Percentiles rank a stretch among this genome's conserved stretches.
These are phyloP conservation scores for Rhamnella rubrinervis DNA, from an alignment of 331 rosid genomes.

Conservation along the genomic window DNA sequence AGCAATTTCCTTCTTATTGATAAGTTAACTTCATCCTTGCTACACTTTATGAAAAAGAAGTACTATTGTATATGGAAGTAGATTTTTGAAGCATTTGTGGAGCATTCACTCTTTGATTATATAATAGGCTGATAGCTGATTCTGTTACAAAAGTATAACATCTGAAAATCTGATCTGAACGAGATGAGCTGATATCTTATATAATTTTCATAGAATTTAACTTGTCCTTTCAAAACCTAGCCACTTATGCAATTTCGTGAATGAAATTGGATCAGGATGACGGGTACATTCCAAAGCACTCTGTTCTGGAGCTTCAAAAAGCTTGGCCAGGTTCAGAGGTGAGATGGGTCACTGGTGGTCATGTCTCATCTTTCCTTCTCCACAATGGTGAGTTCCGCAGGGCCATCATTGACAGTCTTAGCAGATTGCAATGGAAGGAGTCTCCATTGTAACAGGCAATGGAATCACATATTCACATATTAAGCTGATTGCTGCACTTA, in stretches of 20 bases:
- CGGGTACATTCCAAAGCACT: conserved; percentile 87
- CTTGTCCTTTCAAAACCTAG: neutral
- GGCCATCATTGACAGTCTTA: conserved; percentile 80
- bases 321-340: conserved; percentile 99
- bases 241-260: neutral
- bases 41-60: too few species aligned
- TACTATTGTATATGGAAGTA: too few species aligned
- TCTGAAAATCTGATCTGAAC: neutral
- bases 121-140: too few species aligned
- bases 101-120: too few species aligned
- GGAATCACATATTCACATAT: neutral
- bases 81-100: too few species aligned
- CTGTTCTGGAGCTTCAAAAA: conserved; percentile 79
- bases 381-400: conserved; percentile 77
- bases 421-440: conserved; percentile 80
- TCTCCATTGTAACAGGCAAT: conserved; percentile 36
- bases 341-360: conserved; percentile 98
- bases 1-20: neutral
- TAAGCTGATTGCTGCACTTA: neutral
- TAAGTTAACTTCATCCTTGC: too few species aligned
- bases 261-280: conserved; percentile 65
- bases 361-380: conserved; percentile 90
- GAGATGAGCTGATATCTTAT: neutral
- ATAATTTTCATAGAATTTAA: neutral
- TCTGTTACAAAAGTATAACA: too few species aligned